phyloP scores from a whole-genome alignment of 768 basidiomycete genomes.

The Candolleomyces efflorescens region DNA sequence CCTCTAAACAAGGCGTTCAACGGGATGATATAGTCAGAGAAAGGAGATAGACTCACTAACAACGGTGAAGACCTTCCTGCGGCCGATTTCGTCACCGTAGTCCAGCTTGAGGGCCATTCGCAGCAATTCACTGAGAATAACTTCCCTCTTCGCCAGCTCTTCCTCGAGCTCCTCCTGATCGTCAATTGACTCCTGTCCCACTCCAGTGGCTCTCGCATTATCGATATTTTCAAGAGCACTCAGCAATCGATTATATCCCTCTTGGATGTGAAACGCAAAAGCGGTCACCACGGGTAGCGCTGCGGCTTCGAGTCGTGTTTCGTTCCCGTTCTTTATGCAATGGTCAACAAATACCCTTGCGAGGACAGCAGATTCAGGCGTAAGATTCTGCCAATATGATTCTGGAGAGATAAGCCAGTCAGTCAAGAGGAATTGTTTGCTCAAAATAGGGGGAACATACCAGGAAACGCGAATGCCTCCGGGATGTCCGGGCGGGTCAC shows the following conservation, averaged over 20 bases:
- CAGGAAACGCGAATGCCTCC: constrained; percentile 69
- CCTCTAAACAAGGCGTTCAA: constrained; percentile 39
- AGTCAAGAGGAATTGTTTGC: background rate
- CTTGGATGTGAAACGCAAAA: constrained; percentile 81
- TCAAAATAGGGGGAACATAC: constrained; percentile 36
- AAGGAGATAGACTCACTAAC: constrained; percentile 57
- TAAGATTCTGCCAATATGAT: constrained; percentile 68
- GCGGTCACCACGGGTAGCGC: constrained; percentile 86
- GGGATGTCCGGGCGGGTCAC: constrained; percentile 65
- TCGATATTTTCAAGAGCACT: constrained; percentile 37
- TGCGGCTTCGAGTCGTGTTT: constrained; percentile 61
- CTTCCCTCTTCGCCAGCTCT: constrained; percentile 58
- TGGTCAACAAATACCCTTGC: constrained; percentile 85
- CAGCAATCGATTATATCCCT: constrained; percentile 64
- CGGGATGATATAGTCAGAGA: background rate
- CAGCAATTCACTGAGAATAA: constrained; percentile 78
- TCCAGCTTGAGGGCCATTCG: constrained; percentile 80
- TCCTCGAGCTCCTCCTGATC: constrained; percentile 52
- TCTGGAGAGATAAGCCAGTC: constrained; percentile 47
- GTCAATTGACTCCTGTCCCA: constrained; percentile 29
- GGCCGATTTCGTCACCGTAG: constrained; percentile 92
- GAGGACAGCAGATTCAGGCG: constrained; percentile 78
- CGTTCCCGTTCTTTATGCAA: constrained; percentile 58
- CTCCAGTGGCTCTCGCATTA: constrained; percentile 26
- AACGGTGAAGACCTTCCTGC: constrained; percentile 85